A percentile compares a stretch with the other conserved stretches of the same genome.
phyloP scores from a whole-genome alignment of 2,329 filamentous ascomycete genomes.

The Diaporthe vaccinii region DNA sequence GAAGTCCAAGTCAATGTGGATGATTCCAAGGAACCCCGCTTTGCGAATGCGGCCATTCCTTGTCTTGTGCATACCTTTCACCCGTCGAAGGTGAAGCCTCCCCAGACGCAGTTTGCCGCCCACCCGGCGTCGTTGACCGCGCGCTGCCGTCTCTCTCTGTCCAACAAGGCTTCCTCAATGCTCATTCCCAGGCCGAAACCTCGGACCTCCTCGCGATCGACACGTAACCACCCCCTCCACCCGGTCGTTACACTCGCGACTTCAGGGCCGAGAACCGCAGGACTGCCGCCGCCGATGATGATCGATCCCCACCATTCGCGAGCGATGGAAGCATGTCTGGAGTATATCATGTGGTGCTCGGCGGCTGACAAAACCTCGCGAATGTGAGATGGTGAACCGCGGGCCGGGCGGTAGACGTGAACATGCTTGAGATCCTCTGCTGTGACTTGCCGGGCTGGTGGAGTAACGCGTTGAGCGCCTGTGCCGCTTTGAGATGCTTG shows the following conservation, averaged over 20 bases:
- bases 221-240: conserved; percentile 66
- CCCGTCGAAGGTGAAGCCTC: conserved; percentile 58
- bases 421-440: conserved; percentile 61
- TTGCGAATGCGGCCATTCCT: background rate
- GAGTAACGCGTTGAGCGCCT: background rate
- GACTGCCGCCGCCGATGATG: conserved; percentile 59
- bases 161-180: conserved; percentile 60
- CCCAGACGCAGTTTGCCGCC: conserved; percentile 64
- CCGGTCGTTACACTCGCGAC: conserved; percentile 46
- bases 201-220: conserved; percentile 59
- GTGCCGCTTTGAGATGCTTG: background rate
- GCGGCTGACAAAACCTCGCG: conserved; percentile 56
- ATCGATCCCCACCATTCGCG: conserved; percentile 72
- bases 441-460: conserved; percentile 37
- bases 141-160: conserved; percentile 55
- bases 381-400: conserved; percentile 42
- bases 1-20: background rate
- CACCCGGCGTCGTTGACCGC: conserved; percentile 60
- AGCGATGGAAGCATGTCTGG: conserved; percentile 55
- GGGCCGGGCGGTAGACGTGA: conserved; percentile 61
- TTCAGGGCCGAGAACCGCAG: conserved; percentile 45
- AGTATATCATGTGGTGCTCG: conserved; percentile 66
- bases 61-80: background rate
- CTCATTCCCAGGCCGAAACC: conserved; percentile 56
- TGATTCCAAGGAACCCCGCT: background rate